These are phyloP conservation scores for Candida koratica DNA, from an alignment of 805 yeast genomes.

Conservation along the genomic window DNA sequence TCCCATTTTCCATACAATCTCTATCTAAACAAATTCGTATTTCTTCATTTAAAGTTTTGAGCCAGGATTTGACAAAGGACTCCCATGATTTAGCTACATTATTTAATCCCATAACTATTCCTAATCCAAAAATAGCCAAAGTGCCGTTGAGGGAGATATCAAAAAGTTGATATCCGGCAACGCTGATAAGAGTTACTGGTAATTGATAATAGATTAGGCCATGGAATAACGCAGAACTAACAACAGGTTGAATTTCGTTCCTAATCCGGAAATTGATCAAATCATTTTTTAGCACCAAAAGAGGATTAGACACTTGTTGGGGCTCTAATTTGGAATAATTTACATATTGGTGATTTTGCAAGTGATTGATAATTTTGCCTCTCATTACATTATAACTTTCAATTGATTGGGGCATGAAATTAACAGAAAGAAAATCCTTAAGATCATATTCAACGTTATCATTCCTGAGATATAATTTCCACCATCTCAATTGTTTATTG, in stretches of 20 bases:
- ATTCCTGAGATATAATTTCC: constrained; percentile 39
- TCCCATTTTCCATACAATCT: constrained; percentile 36
- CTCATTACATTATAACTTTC: constrained; percentile 34
- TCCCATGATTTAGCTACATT: constrained; percentile 38
- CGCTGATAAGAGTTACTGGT: constrained; percentile 31
- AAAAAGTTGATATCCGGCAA: constrained; percentile 30
- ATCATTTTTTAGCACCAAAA: constrained; percentile 26
- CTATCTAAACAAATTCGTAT: constrained; percentile 30
- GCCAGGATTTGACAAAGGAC: constrained; percentile 26
- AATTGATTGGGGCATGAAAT: constrained; percentile 38
- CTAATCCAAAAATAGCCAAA: constrained; percentile 32
- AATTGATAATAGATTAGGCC: constrained; percentile 36
- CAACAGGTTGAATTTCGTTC: constrained; percentile 36
- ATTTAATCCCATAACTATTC: constrained; percentile 41
- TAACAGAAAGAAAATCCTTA: constrained; percentile 33
- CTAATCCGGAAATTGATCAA: constrained; percentile 26
- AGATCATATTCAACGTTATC: constrained; percentile 42
- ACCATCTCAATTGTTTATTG: constrained; percentile 32
- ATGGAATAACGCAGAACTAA: constrained; percentile 23
- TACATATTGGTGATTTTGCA: constrained; percentile 25
- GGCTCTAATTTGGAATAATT: constrained; percentile 13
- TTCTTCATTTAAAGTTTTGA: constrained; percentile 29
- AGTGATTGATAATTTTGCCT: constrained; percentile 32
- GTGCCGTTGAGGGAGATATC: constrained; percentile 31
- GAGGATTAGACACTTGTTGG: constrained; percentile 24